phyloP scores from a whole-genome alignment of 495 filamentous ascomycete genomes.

The Penicillium steckii region DNA sequence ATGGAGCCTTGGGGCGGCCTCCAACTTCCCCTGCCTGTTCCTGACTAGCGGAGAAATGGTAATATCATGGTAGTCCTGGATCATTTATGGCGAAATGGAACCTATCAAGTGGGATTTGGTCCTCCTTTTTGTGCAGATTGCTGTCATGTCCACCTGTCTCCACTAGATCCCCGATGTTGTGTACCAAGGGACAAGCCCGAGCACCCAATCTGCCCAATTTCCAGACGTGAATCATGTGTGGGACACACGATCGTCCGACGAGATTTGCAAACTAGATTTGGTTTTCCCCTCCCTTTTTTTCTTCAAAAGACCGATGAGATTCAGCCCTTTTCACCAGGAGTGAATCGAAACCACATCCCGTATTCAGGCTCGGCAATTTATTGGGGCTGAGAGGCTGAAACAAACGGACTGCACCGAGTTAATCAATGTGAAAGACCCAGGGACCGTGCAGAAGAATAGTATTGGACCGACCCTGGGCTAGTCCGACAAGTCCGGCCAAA shows the following conservation, averaged over 20 bases:
- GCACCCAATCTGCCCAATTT: neutral
- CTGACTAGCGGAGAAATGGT: neutral
- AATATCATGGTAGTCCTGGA: neutral
- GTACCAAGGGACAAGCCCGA: neutral
- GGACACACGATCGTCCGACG: neutral
- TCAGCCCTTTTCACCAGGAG: neutral
- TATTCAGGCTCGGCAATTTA: neutral
- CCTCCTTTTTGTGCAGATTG: neutral
- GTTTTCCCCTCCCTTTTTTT: too few relatives aligned
- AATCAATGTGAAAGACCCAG: constrained; percentile 7
- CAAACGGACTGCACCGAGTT: neutral
- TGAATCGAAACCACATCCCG: neutral
- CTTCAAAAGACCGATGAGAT: neutral
- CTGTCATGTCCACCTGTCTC: neutral
- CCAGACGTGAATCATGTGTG: neutral
- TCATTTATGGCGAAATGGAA: neutral
- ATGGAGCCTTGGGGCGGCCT: neutral
- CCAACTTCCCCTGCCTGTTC: neutral
- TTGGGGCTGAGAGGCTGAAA: neutral
- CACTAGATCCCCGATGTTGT: neutral
- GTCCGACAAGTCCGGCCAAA: constrained; percentile 3
- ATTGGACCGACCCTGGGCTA: constrained; percentile 16
- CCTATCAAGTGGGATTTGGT: neutral
- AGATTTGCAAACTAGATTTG: neutral
- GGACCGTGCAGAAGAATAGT: neutral